These are phyloP conservation scores for Tylopilus orsonianus DNA, from an alignment of 1,284 basidiomycete genomes.

Conservation along the genomic window DNA sequence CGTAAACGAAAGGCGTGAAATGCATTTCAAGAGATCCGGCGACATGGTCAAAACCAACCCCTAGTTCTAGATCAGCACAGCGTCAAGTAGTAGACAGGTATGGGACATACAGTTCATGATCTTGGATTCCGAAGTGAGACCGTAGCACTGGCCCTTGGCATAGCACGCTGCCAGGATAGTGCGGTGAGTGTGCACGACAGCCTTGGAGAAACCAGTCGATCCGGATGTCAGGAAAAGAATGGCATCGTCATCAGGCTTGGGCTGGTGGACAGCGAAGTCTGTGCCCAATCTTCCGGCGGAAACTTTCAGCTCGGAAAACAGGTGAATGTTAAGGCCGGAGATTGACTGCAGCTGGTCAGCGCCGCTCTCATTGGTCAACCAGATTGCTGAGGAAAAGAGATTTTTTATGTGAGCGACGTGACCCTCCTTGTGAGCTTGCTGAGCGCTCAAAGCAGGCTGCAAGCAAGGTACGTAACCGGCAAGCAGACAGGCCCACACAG, in stretches of 20 bases:
- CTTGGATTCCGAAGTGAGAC: constrained; percentile 26
- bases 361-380: constrained; percentile 33
- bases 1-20: constrained; percentile 24
- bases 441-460: constrained; percentile 34
- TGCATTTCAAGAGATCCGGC: constrained; percentile 34
- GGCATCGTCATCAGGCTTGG: constrained; percentile 28
- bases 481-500: constrained; percentile 34
- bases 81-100: too few relatives aligned
- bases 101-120: constrained; percentile 32
- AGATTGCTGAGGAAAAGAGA: constrained; percentile 29
- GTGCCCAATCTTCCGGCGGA: constrained; percentile 8
- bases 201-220: constrained; percentile 32
- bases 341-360: constrained; percentile 32
- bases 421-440: constrained; percentile 34
- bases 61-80: constrained; percentile 4
- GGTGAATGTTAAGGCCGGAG: constrained; percentile 29
- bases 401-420: constrained; percentile 31
- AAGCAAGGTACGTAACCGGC: constrained; percentile 32
- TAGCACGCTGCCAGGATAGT: constrained; percentile 28
- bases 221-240: constrained; percentile 31
- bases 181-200: constrained; percentile 28
- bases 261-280: constrained; percentile 18
- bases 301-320: constrained; percentile 26
- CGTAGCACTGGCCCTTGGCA: constrained; percentile 27
- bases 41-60: constrained; percentile 37